Base-by-base conservation (phyloP, 352 stramenopile species). In the Phytophthora crassamura region DNA sequence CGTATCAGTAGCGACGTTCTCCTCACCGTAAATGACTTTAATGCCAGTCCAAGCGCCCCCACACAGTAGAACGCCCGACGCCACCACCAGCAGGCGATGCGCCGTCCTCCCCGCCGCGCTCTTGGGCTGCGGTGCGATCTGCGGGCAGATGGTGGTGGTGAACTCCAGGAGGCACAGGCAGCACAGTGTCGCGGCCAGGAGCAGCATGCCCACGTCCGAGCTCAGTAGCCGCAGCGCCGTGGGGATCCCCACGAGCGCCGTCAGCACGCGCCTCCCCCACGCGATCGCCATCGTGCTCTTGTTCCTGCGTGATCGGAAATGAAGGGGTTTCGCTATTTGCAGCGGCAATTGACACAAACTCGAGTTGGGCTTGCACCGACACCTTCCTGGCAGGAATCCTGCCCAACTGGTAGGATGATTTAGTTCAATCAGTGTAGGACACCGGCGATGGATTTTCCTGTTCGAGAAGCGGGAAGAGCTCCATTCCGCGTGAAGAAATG, bases 121-220 rank as follows among this genome's bases (percentile, higher is more conserved):
- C 30, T 69, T 75, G 18, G 46, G 16, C 49, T 65, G 69, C 35
- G 68, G 59, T 10, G 80, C 68, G 50, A 89, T 79, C 40, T 62
- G 67, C 8, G 67, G 61, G 51, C 76, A 82, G 41, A 93, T 76
- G 34, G 70, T 86, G 53, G 60, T 41, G 5, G 62, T 70, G 55
- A 88, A 93, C 67, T 93, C 84, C 45, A 84, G 49, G 18, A 91
- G 60, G 41, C 72, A 87, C 41, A 88, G 67, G 11, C 56, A 69
- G 52, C 82, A 89, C 39, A 93, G 59, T 25, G 58, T 67, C 33
- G 66, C 61, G 16, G 82, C 80, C 7, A 93, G 72, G 15, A 77
- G 33, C 25, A 82, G 64, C 75, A 86, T 89, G 20, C 82, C 82
- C 14, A 64, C 9, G 30, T 83, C 64, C 15, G 64, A 86, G 52